A percentile compares a stretch with the other conserved stretches of the same genome.
phyloP scores from a whole-genome alignment of 306 rosid genomes.

The Sindora glabra region DNA sequence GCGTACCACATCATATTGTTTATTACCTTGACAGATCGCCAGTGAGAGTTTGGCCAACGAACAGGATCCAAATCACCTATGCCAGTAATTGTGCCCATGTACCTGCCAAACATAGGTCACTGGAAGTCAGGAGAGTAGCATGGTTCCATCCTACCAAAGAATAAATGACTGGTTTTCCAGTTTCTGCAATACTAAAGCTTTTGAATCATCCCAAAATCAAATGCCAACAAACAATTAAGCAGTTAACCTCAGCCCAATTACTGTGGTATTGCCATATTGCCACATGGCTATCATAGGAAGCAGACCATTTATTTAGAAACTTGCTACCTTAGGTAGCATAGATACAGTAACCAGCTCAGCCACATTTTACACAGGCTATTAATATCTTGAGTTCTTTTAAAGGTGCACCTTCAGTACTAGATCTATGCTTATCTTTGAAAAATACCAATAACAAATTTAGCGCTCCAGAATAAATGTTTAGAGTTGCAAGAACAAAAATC shows the following conservation, averaged over 20 bases:
- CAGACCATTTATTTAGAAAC: background rate
- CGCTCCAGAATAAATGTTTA: background rate
- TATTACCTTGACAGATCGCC: constrained; percentile 83
- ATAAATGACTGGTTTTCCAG: background rate
- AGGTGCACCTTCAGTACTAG: background rate
- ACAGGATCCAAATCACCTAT: constrained; percentile 74
- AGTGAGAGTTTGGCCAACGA: constrained; percentile 84
- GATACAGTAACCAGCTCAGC: constrained; percentile 1
- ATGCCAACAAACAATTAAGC: background rate
- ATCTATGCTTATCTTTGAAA: background rate
- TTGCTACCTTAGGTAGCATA: background rate
- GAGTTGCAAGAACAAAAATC: background rate
- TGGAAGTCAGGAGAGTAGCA: background rate
- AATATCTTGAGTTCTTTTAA: background rate
- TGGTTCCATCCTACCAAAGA: background rate
- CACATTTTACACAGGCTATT: background rate
- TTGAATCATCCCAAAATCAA: background rate
- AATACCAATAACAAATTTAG: background rate
- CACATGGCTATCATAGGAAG: background rate
- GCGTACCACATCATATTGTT: background rate
- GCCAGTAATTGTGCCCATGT: constrained; percentile 90
- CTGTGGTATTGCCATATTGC: background rate
- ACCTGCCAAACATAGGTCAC: constrained; percentile 39
- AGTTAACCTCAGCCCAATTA: background rate
- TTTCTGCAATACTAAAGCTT: background rate